These are phyloP conservation scores for Primulina eburnea DNA, from an alignment of 257 asterid genomes.

Conservation along the genomic window DNA sequence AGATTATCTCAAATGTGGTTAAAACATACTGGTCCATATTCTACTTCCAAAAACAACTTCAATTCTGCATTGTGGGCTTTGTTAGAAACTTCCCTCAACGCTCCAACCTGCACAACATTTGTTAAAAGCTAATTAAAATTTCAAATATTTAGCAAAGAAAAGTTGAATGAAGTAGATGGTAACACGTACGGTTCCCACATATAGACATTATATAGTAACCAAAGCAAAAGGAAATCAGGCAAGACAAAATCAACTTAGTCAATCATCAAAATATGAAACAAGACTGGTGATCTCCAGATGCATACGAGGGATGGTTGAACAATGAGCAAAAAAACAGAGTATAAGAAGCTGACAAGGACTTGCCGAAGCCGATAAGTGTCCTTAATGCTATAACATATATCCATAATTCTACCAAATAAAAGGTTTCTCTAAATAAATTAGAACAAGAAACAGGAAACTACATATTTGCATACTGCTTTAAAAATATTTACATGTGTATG, in stretches of 20 bases:
- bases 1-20: slow-evolving; percentile 11
- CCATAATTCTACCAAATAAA: background rate
- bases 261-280: slow-evolving; percentile 12
- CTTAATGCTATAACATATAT: slow-evolving; percentile 13
- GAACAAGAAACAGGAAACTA: background rate
- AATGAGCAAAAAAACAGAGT: slow-evolving; percentile 7
- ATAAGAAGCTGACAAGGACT: slow-evolving; percentile 7
- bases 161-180: slow-evolving; percentile 6
- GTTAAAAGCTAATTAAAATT: slow-evolving; percentile 1
- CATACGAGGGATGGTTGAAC: slow-evolving; percentile 2
- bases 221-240: slow-evolving; percentile 7
- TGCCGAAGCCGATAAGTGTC: background rate
- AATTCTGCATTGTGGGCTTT: slow-evolving; percentile 80
- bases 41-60: slow-evolving; percentile 84
- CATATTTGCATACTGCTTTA: background rate
- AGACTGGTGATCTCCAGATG: background rate
- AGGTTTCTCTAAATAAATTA: background rate
- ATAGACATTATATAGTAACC: slow-evolving; percentile 9
- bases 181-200: slow-evolving; percentile 12
- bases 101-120: slow-evolving; percentile 72
- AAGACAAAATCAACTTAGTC: slow-evolving; percentile 15
- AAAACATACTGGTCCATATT: slow-evolving; percentile 58
- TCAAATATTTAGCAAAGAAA: slow-evolving; percentile 6
- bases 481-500: background rate
- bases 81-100: slow-evolving; percentile 79